phyloP scores from a whole-genome alignment of 768 basidiomycete species.

The Boletus sensibilis region DNA sequence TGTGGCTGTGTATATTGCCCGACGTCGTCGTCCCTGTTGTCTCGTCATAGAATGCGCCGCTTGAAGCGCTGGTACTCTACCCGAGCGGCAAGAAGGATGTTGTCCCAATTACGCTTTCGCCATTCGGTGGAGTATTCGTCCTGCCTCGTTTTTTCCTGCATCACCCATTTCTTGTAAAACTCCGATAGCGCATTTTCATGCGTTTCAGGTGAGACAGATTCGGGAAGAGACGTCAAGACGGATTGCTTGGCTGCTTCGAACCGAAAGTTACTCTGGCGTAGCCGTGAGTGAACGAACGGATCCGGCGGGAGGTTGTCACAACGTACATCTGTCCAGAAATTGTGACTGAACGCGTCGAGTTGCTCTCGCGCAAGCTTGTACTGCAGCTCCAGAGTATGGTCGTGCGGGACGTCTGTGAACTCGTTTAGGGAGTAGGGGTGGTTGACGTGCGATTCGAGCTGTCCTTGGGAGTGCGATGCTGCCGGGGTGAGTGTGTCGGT shows the following conservation, averaged over 20 bases:
- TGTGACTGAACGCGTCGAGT: slow-evolving; percentile 71
- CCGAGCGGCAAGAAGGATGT: slow-evolving; percentile 58
- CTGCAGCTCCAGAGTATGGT: slow-evolving; percentile 57
- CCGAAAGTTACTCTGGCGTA: slow-evolving; percentile 68
- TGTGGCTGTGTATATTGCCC: not conserved
- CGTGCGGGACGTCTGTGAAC: slow-evolving; percentile 43
- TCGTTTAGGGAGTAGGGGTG: slow-evolving; percentile 83
- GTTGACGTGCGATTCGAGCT: slow-evolving; percentile 27
- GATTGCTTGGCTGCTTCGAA: slow-evolving; percentile 69
- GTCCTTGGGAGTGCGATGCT: slow-evolving; percentile 23
- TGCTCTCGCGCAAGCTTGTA: slow-evolving; percentile 70
- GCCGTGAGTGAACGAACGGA: slow-evolving; percentile 3
- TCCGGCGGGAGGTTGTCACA: not conserved
- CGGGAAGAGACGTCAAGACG: slow-evolving; percentile 55
- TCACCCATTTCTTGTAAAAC: slow-evolving; percentile 74
- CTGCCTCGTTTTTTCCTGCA: slow-evolving; percentile 60
- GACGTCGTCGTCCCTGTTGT: not conserved
- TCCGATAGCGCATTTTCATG: slow-evolving; percentile 69
- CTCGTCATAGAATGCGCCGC: slow-evolving; percentile 28
- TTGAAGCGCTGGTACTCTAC: slow-evolving; percentile 49
- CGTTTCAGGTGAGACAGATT: slow-evolving; percentile 46
- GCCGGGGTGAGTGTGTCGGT: slow-evolving; percentile 48
- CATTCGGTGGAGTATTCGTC: slow-evolving; percentile 64
- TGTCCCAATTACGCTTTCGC: slow-evolving; percentile 58
- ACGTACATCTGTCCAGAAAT: slow-evolving; percentile 79